Evolutionary conservation across 1,139 yeast genomes (phyloP).

Genomic region (Debaryomyces fabryi): DNA sequence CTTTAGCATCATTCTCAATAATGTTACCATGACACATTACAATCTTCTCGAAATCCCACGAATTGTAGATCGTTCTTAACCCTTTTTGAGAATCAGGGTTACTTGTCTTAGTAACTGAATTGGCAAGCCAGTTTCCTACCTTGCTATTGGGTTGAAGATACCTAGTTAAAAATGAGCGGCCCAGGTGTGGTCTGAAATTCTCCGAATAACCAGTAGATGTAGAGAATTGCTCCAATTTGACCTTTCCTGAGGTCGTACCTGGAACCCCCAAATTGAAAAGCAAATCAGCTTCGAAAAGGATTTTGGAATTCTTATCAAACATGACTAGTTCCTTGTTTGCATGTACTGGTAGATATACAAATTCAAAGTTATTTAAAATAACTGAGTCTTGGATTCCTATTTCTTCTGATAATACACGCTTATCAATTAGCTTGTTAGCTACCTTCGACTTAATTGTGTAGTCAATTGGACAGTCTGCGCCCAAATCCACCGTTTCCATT

Average conservation of each 20-base stretch:
- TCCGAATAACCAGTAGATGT: constrained; percentile 46
- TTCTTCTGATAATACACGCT: constrained; percentile 20
- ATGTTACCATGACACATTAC: constrained; percentile 64
- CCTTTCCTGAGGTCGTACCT: constrained; percentile 19
- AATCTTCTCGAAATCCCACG: constrained; percentile 52
- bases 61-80: constrained; percentile 32
- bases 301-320: constrained; percentile 47
- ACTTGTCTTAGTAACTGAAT: constrained; percentile 18
- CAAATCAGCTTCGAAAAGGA: constrained; percentile 59
- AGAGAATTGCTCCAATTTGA: constrained; percentile 32
- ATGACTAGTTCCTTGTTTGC: constrained; percentile 57
- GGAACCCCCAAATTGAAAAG: constrained; percentile 49
- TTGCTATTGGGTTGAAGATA: constrained; percentile 41
- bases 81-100: constrained; percentile 20
- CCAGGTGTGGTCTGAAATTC: constrained; percentile 39
- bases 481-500: constrained; percentile 40
- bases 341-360: constrained; percentile 58
- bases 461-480: constrained; percentile 36
- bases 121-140: constrained; percentile 36
- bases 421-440: constrained; percentile 33
- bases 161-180: constrained; percentile 40
- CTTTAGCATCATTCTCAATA: constrained; percentile 47
- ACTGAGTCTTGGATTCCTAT: constrained; percentile 31
- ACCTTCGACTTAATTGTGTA: constrained; percentile 28
- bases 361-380: constrained; percentile 47